Evolutionary conservation across 106 monocot genomes (phyloP).

Genomic region (Dioscorea alata): DNA sequence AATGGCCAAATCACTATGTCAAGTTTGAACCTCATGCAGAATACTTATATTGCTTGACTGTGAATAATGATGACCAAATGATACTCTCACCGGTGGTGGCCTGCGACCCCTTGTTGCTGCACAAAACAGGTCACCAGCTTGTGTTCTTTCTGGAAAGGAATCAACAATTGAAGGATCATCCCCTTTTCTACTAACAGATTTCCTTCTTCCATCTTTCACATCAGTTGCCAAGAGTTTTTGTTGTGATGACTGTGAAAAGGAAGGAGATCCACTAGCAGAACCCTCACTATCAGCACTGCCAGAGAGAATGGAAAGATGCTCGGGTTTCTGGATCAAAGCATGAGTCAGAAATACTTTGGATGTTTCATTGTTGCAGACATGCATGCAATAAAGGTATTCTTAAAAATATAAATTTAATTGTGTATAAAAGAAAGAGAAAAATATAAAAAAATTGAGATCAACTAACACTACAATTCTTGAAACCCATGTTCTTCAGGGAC

Average conservation of each 20-base stretch:
- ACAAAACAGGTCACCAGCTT: constrained; percentile 94
- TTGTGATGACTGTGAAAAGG: constrained; percentile 37
- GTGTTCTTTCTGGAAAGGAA: constrained; percentile 67
- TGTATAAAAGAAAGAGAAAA: too few species aligned
- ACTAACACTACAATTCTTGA: too few species aligned
- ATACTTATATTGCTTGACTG: too few species aligned
- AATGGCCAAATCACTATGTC: too few species aligned
- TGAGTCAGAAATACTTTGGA: neutral
- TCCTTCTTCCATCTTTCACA: constrained; percentile 60
- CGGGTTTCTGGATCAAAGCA: constrained; percentile 61
- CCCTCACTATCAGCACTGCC: constrained; percentile 60
- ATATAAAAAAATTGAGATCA: too few species aligned
- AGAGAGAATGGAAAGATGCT: constrained; percentile 42
- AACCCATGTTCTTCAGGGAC: too few species aligned
- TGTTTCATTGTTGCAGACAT: neutral
- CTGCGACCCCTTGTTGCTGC: constrained; percentile 52
- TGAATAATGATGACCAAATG: neutral
- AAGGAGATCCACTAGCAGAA: constrained; percentile 66
- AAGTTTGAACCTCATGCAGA: too few species aligned
- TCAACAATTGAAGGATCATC: constrained; percentile 40
- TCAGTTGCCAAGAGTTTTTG: constrained; percentile 38
- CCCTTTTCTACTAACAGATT: constrained; percentile 55
- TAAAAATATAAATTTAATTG: too few species aligned
- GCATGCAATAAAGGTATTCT: neutral
- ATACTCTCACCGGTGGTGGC: constrained; percentile 55